Base-by-base conservation (phyloP, 768 basidiomycete species). In the Xerocomellus chrysenteron region DNA sequence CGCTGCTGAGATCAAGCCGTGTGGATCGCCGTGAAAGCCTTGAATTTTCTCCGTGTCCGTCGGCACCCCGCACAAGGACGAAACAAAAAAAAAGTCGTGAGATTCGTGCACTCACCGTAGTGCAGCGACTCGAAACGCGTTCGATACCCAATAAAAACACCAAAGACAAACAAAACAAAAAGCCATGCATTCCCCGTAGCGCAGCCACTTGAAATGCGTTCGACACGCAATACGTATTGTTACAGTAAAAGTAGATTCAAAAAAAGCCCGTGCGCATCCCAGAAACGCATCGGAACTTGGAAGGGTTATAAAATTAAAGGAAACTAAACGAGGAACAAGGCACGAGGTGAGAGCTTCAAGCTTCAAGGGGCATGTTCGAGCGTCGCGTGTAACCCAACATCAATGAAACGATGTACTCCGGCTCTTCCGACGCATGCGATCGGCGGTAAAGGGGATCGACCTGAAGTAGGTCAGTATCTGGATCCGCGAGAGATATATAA, bases 351-450 rank as follows among this genome's bases (percentile, higher is more conserved):
- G 28, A 24, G 19, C 24, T 16, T 13, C 2, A 7, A 11, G 24
- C 24, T 32, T 30, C n/a, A 14, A 11, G 45, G 45, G 26, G 17
- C 13, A 47, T 14, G 21, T 16, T 43, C 40, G n/a, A 24, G 13
- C 37, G 24, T 13, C 17, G 9, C 24, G 5, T 41, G 41, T 12
- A 1, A 19, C 11, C 32, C 35, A 17, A 28, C 35, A 36, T 65
- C 52, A 58, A 24, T 36, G 4, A 17, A 41, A 43, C 24, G 52
- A 51, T 17, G 16, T 8, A 8, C 52, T 33, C 16, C 55, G 55
- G 21, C 30, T 65, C 44, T 47, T 64, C 45, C 44, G 47, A 47
- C 13, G 54, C 44, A 58, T 12, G 17, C 44, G 59, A 30, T 47
- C 19, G 14, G 52, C 16, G 36, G n/a, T 5, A 5, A 32, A 26